phyloP scores from a whole-genome alignment of 2,329 filamentous ascomycete genomes.

The Plectosphaerella plurivora region DNA sequence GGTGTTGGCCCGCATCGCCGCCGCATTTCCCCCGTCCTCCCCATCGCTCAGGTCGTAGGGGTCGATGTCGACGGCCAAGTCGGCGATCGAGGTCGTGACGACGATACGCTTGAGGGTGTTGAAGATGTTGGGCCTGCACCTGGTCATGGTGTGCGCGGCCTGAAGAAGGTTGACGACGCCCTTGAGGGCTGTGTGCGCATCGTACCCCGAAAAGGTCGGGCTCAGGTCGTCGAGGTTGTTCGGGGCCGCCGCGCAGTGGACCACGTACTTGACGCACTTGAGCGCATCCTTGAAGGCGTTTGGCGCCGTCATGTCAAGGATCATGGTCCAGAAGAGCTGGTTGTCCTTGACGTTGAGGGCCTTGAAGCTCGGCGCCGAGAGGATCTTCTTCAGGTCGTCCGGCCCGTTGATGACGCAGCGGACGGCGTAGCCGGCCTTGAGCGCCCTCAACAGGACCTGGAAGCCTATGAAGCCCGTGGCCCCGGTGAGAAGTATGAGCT shows the following conservation, averaged over 20 bases:
- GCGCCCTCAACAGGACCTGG: conserved; percentile 16
- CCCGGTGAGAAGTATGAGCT: conserved; percentile 19
- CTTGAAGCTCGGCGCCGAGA: conserved; percentile 7
- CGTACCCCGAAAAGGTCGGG: no score
- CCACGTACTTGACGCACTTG: conserved; percentile 29
- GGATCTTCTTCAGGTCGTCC: conserved; percentile 7
- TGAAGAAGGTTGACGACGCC: not conserved
- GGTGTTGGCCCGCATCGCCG: not conserved
- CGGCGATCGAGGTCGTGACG: conserved; percentile 32
- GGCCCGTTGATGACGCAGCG: conserved; percentile 22
- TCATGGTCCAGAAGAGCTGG: not conserved
- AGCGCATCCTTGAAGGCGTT: conserved; percentile 35
- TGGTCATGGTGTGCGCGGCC: not conserved
- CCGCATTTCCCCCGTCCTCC: no score
- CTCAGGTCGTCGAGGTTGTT: not conserved
- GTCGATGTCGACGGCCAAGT: conserved; percentile 5
- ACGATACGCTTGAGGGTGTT: conserved; percentile 31
- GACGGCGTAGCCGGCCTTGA: conserved; percentile 19
- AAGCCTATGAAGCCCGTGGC: conserved; percentile 24
- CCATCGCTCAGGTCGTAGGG: not conserved
- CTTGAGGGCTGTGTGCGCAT: not conserved
- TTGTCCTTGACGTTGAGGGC: conserved; percentile 6
- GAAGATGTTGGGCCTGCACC: not conserved
- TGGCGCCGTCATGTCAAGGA: conserved; percentile 17
- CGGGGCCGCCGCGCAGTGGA: conserved; percentile 23